Percentiles rank a stretch among this genome's conserved stretches.
phyloP scores from a whole-genome alignment of 2,329 filamentous ascomycete genomes.

The Nemania serpens region DNA sequence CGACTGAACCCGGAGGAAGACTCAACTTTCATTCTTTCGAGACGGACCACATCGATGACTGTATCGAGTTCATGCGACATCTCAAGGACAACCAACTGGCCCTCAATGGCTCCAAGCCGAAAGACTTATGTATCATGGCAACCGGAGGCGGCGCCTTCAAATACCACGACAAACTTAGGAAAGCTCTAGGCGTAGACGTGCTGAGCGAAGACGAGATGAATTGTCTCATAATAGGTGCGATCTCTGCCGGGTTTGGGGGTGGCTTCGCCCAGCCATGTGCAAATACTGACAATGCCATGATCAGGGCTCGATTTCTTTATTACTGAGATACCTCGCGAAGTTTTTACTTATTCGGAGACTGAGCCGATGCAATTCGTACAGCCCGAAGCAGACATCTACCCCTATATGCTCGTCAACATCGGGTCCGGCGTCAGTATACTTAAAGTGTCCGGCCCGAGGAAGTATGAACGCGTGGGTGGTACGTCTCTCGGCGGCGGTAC shows the following conservation, averaged over 20 bases:
- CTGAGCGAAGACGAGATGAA: conserved; percentile 97
- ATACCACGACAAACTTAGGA: conserved; percentile 88
- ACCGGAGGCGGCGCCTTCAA: conserved; percentile 96
- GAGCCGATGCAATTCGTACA: conserved; percentile 89
- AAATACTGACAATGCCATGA: conserved; percentile 19
- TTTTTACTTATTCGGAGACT: conserved; percentile 92
- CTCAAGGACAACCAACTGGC: conserved; percentile 81
- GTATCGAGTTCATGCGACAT: conserved; percentile 87
- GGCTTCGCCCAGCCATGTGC: neutral
- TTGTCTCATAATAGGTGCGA: conserved; percentile 86
- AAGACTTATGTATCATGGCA: conserved; percentile 88
- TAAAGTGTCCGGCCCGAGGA: conserved; percentile 87
- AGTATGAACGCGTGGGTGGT: conserved; percentile 89
- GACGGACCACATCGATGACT: conserved; percentile 91
- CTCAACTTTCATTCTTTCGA: conserved; percentile 97
- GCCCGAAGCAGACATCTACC: conserved; percentile 81
- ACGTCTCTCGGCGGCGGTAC: conserved; percentile 96
- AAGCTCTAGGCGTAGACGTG: conserved; percentile 84
- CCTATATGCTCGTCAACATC: conserved; percentile 97
- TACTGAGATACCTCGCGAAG: conserved; percentile 93
- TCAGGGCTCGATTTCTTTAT: conserved; percentile 97
- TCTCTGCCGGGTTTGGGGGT: neutral
- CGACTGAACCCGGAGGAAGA: conserved; percentile 80
- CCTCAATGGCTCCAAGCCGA: conserved; percentile 71
- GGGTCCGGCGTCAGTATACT: conserved; percentile 96